These are phyloP conservation scores for Saururus chinensis DNA, from an alignment of 164 flowering plant species.

Conservation along the genomic window DNA sequence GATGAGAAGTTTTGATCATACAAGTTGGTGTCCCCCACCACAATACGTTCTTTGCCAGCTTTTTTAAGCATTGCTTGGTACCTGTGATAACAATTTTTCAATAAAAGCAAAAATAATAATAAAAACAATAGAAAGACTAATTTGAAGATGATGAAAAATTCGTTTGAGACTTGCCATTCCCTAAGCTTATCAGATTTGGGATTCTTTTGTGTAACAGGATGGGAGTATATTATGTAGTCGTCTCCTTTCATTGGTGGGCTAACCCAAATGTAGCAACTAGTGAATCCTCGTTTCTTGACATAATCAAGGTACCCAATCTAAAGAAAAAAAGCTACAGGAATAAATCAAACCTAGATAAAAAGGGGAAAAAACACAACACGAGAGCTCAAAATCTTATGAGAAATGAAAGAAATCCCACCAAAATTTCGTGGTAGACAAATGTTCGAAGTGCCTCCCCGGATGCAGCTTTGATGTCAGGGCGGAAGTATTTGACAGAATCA, in stretches of 20 bases:
- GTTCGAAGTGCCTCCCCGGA: slow-evolving; percentile 97
- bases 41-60: slow-evolving; percentile 37
- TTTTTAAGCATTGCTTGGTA: slow-evolving; percentile 42
- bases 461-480: slow-evolving; percentile 78
- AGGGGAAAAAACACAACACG: neutral
- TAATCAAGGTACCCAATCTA: neutral
- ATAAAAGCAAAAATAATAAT: too few species aligned
- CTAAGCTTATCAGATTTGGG: neutral
- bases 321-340: neutral
- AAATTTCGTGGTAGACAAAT: slow-evolving; percentile 94
- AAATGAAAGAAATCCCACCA: slow-evolving; percentile 32
- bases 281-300: neutral
- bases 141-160: neutral
- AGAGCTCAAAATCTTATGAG: neutral
- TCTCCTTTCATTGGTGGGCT: neutral
- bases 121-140: neutral
- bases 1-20: slow-evolving; percentile 41
- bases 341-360: neutral
- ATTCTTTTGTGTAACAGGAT: neutral
- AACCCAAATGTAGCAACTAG: neutral
- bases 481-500: slow-evolving; percentile 94
- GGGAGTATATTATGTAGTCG: neutral
- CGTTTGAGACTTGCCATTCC: neutral
- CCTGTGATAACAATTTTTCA: slow-evolving; percentile 20
- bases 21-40: slow-evolving; percentile 30